Base-by-base conservation (phyloP, 116 monocot genomes). In the Zostera marina region DNA sequence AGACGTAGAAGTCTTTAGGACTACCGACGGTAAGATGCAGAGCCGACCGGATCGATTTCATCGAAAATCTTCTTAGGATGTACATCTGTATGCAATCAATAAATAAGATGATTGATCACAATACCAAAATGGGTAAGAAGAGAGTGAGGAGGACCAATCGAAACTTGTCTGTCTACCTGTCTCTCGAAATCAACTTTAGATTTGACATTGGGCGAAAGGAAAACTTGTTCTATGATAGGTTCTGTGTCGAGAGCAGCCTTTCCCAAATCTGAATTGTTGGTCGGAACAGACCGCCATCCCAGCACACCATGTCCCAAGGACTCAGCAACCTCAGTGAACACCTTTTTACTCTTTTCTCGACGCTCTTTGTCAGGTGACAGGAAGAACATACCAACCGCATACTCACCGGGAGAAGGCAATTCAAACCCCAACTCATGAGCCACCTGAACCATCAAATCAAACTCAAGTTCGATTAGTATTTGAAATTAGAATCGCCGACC, bases 371-470 rank as follows among this genome's bases (percentile, higher is more conserved):
- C 67, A 7, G 67, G 73, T 42, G 90, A 80, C 59, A 96, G 61
- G 78, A 89, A 96, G 47, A 96, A 68, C 90, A 96, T 96, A 44
- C 96, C 96, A 40, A 89, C 78, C 0, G 89, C 85, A 73, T 96
- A 96, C 53, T 90, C 61, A 44, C 83, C 90, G 47, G 85, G 74
- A 44, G 80, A 73, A 41, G 96, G 90, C 60, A 98, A 75, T 47
- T 78, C 78, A 74, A 98, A 74, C 10, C 89, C 96, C 41, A 70
- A 60, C 66, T 82, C 80, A 59, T 75, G 78, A 9, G 90, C 66
- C 12, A 66, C 83, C 98, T 93, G 73, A 46, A 10, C 38, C 26
- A 40, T n/a, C 56, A 56, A 47, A 47, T 47, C 16, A 47, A 47
- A 14, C 47, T n/a, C n/a, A n/a, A n/a, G n/a, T n/a, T n/a, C n/a